Conservation (phyloP, 2,329 filamentous ascomycete genomes). For the Aspergillaceae sp. region DNA sequence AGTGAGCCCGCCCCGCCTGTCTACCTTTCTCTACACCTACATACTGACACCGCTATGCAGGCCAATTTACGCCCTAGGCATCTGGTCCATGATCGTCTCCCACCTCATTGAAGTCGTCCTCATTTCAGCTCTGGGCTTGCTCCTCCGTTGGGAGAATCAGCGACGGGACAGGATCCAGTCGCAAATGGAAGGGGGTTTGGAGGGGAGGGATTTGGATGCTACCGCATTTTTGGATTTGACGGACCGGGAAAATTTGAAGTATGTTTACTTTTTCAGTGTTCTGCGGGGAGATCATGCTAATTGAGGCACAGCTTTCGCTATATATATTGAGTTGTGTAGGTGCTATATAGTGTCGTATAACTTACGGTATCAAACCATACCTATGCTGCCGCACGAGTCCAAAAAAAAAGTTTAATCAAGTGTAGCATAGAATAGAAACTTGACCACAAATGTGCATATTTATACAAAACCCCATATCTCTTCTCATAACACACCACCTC, state of each 20-base stretch:
- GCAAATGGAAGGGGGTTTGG: slow-evolving; percentile 37
- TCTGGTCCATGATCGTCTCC: slow-evolving; percentile 50
- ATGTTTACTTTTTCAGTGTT: slow-evolving; percentile 4
- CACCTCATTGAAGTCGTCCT: slow-evolving; percentile 45
- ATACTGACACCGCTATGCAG: slow-evolving; percentile 11
- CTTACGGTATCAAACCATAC: no score
- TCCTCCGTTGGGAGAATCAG: slow-evolving; percentile 44
- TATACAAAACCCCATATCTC: not conserved
- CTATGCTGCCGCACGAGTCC: not conserved
- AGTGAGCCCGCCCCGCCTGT: slow-evolving; percentile 13
- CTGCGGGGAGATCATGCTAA: not conserved
- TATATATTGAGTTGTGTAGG: slow-evolving; percentile 8
- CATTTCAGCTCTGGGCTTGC: slow-evolving; percentile 38
- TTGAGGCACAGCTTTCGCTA: slow-evolving; percentile 10
- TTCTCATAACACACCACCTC: not conserved
- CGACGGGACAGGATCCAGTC: slow-evolving; percentile 43
- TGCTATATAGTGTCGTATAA: no score
- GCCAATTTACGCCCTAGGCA: slow-evolving; percentile 43
- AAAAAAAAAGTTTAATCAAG: slow-evolving; percentile 6
- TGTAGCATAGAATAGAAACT: no score
- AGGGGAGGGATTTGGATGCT: slow-evolving; percentile 40
- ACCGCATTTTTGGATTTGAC: slow-evolving; percentile 49
- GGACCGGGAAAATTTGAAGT: slow-evolving; percentile 46
- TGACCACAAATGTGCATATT: no score
- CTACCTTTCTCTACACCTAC: not conserved